Evolutionary conservation across 108 stramenopile species (phyloP).

Genomic region (Ochromonas danica): DNA sequence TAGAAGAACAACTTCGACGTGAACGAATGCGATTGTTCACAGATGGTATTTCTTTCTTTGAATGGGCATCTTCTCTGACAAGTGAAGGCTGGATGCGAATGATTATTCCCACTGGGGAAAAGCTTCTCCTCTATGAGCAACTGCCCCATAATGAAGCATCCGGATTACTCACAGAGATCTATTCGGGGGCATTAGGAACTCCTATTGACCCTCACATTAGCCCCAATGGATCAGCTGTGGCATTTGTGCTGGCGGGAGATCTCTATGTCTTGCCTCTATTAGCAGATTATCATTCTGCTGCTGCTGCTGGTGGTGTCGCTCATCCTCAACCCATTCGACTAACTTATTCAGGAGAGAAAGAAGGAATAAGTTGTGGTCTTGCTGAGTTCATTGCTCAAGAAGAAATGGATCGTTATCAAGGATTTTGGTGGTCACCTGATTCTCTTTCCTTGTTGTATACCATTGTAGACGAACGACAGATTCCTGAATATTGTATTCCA

Average conservation of each 20-base stretch:
- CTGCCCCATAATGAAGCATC: slow-evolving; percentile 7
- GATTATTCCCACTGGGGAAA: slow-evolving; percentile 46
- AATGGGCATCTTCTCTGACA: slow-evolving; percentile 41
- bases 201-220: slow-evolving; percentile 64
- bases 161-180: slow-evolving; percentile 45
- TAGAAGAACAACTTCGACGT: slow-evolving; percentile 62
- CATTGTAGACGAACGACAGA: slow-evolving; percentile 72
- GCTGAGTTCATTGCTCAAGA: slow-evolving; percentile 90
- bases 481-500: slow-evolving; percentile 76
- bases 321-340: slow-evolving; percentile 38
- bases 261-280: no score
- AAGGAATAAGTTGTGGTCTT: slow-evolving; percentile 72
- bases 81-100: slow-evolving; percentile 37
- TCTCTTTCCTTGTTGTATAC: slow-evolving; percentile 65
- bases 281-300: no score
- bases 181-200: slow-evolving; percentile 46
- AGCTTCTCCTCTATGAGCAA: slow-evolving; percentile 47
- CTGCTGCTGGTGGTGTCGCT: slow-evolving; percentile 39
- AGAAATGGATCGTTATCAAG: slow-evolving; percentile 87
- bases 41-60: slow-evolving; percentile 60
- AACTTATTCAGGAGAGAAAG: slow-evolving; percentile 41
- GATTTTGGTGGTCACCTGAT: slow-evolving; percentile 82
- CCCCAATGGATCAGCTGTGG: slow-evolving; percentile 59
- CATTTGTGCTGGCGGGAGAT: slow-evolving; percentile 61
- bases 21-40: slow-evolving; percentile 62